Evolutionary conservation across 768 basidiomycete species (phyloP).

Genomic region (Amanita fuliginea): DNA sequence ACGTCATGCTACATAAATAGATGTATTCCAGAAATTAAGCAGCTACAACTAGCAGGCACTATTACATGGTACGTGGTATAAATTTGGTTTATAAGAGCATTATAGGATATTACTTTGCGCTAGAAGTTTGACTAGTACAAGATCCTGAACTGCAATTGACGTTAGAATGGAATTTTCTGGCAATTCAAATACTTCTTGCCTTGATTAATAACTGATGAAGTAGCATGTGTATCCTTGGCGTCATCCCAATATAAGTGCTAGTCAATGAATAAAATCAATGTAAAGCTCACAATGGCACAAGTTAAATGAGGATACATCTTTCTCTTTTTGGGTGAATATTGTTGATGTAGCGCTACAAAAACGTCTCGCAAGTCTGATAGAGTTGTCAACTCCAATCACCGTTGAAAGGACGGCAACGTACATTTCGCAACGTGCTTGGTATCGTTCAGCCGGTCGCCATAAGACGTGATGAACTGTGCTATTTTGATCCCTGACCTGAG

Average conservation of each 20-base stretch:
- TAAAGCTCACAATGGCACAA: conserved; percentile 45
- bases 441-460: conserved; percentile 40
- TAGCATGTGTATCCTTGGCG: conserved; percentile 34
- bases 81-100: background rate
- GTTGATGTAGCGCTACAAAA: conserved; percentile 37
- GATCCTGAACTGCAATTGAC: conserved; percentile 20
- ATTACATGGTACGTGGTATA: background rate
- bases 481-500: conserved; percentile 41
- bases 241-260: conserved; percentile 9
- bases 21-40: background rate
- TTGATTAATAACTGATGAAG: conserved; percentile 32
- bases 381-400: background rate
- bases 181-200: conserved; percentile 23
- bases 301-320: conserved; percentile 45
- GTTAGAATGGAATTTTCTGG: background rate
- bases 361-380: conserved; percentile 38
- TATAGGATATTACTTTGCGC: conserved; percentile 23
- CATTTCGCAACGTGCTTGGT: conserved; percentile 41
- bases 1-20: conserved; percentile 3
- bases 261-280: conserved; percentile 5
- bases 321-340: conserved; percentile 33
- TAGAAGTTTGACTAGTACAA: conserved; percentile 23
- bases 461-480: conserved; percentile 43
- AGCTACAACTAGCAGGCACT: background rate
- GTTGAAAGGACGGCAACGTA: conserved; percentile 17